Conservation (phyloP, 352 stramenopile species). For the Pythium aquatile region DNA sequence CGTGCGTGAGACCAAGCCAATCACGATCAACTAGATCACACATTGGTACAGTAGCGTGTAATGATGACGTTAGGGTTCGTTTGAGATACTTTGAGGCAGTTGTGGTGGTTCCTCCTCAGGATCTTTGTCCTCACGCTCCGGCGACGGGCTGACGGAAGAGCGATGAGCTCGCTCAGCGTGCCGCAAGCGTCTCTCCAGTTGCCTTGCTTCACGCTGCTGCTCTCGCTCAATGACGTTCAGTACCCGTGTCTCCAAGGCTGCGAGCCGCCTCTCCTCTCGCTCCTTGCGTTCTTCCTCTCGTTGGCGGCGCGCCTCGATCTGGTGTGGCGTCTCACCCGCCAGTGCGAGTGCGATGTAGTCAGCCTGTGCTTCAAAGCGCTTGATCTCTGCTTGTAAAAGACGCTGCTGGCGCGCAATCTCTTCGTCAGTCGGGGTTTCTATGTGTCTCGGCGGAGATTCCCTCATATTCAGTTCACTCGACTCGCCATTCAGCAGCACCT, state of each 20-base stretch:
- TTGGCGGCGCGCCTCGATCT: slow-evolving; percentile 47
- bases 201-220: slow-evolving; percentile 44
- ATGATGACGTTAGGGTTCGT: not conserved
- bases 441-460: not conserved
- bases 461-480: slow-evolving; percentile 2
- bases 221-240: slow-evolving; percentile 52
- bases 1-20: slow-evolving; percentile 65
- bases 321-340: slow-evolving; percentile 61
- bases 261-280: slow-evolving; percentile 47
- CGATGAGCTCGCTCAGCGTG: slow-evolving; percentile 32
- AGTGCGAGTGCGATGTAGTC: slow-evolving; percentile 65
- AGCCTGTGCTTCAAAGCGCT: slow-evolving; percentile 42
- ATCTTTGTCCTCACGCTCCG: slow-evolving; percentile 19
- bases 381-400: slow-evolving; percentile 42
- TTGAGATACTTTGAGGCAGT: not conserved
- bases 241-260: slow-evolving; percentile 43
- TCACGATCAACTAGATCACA: slow-evolving; percentile 30
- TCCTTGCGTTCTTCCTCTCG: slow-evolving; percentile 48
- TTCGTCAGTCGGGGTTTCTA: slow-evolving; percentile 16
- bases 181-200: slow-evolving; percentile 32
- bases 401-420: slow-evolving; percentile 36
- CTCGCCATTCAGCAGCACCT: not conserved
- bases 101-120: not conserved
- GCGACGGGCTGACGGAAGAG: slow-evolving; percentile 40
- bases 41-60: not conserved